Evolutionary conservation across 2,329 filamentous ascomycete genomes (phyloP).

Genomic region (Calycina marina): DNA sequence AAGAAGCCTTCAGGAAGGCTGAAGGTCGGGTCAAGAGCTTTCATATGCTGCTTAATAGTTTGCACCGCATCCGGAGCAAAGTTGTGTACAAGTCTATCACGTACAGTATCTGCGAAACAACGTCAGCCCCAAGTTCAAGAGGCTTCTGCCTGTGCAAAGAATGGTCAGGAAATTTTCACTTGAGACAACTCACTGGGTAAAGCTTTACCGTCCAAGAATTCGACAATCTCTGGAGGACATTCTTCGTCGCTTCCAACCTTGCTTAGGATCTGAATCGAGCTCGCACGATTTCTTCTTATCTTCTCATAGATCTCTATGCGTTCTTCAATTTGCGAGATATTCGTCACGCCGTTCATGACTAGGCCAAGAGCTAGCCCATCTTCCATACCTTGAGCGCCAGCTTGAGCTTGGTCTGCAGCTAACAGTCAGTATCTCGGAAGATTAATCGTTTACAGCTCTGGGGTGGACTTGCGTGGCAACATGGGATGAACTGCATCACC

Average conservation of each 20-base stretch:
- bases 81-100: no score
- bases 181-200: no score
- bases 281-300: constrained; percentile 9
- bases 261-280: constrained; percentile 35
- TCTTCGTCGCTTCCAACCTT: constrained; percentile 25
- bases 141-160: no score
- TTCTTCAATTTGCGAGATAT: constrained; percentile 33
- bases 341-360: constrained; percentile 30
- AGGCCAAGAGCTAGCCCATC: constrained; percentile 44
- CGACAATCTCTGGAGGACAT: no score
- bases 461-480: constrained; percentile 32
- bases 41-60: no score
- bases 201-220: no score
- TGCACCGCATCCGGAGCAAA: no score
- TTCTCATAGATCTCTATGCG: constrained; percentile 28
- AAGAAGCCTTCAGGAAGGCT: no score
- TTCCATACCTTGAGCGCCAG: constrained; percentile 50
- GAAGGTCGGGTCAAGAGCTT: no score
- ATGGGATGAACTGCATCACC: constrained; percentile 59
- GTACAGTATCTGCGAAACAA: no score
- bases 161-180: no score
- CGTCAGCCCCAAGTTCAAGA: no score
- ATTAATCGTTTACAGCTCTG: neutral
- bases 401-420: constrained; percentile 38
- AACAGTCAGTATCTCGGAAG: neutral